Percentiles rank a stretch among this genome's conserved stretches.
Conservation (phyloP, 1,284 basidiomycete genomes). For the Cutaneotrichosporon sp. region DNA sequence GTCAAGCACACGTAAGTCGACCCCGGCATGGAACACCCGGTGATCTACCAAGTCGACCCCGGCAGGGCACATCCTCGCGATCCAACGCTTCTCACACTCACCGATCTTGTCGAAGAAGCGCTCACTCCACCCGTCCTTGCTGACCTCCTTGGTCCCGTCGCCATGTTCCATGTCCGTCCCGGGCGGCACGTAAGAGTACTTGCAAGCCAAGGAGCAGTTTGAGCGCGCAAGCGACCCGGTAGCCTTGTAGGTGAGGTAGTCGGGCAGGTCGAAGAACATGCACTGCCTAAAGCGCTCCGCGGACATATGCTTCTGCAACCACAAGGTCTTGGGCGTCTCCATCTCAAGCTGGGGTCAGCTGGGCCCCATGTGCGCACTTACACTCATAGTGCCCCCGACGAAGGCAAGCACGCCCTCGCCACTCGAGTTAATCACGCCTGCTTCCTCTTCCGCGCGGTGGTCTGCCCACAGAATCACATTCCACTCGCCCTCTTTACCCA, state of each 20-base stretch:
- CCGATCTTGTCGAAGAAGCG: conserved; percentile 82
- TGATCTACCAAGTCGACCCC: too few species aligned
- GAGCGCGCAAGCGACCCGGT: conserved; percentile 76
- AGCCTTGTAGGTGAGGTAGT: conserved; percentile 90
- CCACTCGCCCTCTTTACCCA: conserved; percentile 62
- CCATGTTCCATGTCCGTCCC: conserved; percentile 45
- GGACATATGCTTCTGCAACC: conserved; percentile 88
- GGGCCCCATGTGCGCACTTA: conserved; percentile 49
- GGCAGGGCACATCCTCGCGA: background rate
- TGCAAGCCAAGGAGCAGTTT: conserved; percentile 91
- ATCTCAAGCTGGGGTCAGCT: conserved; percentile 71
- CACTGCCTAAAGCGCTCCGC: conserved; percentile 67
- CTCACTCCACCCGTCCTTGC: conserved; percentile 70
- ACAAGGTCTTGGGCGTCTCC: conserved; percentile 94
- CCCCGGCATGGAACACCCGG: background rate
- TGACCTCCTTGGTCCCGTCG: conserved; percentile 40
- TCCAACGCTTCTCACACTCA: conserved; percentile 15
- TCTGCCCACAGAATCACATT: conserved; percentile 85
- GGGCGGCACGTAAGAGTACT: conserved; percentile 90
- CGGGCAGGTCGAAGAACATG: conserved; percentile 96
- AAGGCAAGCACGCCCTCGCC: conserved; percentile 84
- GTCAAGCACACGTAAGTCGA: too few species aligned
- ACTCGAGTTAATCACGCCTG: conserved; percentile 79
- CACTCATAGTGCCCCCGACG: conserved; percentile 94
- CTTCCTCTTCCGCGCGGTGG: conserved; percentile 89